Evolutionary conservation across 73 alveolate genomes (phyloP).

Genomic region (Paramecium octaurelia): DNA sequence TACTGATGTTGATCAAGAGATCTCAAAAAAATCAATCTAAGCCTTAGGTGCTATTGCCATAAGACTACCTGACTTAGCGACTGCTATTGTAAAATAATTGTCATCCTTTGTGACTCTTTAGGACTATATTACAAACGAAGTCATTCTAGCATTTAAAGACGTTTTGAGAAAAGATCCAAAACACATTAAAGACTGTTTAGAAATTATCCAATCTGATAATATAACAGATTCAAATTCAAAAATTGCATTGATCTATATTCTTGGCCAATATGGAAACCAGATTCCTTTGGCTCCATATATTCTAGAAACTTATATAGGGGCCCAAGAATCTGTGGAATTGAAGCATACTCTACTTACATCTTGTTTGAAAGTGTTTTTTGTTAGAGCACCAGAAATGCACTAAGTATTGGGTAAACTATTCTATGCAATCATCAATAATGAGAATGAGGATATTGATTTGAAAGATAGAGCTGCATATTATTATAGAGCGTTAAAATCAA

Average conservation of each 20-base stretch:
- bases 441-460: conserved; percentile 51
- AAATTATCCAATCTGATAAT: conserved; percentile 27
- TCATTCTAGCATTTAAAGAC: conserved; percentile 67
- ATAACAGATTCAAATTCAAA: conserved; percentile 56
- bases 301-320: conserved; percentile 11
- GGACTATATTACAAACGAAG: conserved; percentile 77
- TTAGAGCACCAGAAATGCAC: conserved; percentile 58
- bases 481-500: conserved; percentile 53
- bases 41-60: conserved; percentile 80
- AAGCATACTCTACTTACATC: conserved; percentile 41
- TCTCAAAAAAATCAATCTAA: conserved; percentile 79
- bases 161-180: conserved; percentile 57
- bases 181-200: conserved; percentile 51
- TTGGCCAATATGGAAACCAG: conserved; percentile 50
- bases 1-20: conserved; percentile 84
- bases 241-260: conserved; percentile 51
- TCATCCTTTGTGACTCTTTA: conserved; percentile 75
- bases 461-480: conserved; percentile 60
- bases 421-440: not conserved
- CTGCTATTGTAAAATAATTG: conserved; percentile 71
- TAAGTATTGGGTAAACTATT: conserved; percentile 39
- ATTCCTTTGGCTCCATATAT: conserved; percentile 54
- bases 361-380: conserved; percentile 49
- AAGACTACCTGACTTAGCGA: conserved; percentile 73
- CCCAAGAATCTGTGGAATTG: conserved; percentile 36